Evolutionary conservation across 2,329 filamentous ascomycete genomes (phyloP).

Genomic region (Ophiostoma perfectum): DNA sequence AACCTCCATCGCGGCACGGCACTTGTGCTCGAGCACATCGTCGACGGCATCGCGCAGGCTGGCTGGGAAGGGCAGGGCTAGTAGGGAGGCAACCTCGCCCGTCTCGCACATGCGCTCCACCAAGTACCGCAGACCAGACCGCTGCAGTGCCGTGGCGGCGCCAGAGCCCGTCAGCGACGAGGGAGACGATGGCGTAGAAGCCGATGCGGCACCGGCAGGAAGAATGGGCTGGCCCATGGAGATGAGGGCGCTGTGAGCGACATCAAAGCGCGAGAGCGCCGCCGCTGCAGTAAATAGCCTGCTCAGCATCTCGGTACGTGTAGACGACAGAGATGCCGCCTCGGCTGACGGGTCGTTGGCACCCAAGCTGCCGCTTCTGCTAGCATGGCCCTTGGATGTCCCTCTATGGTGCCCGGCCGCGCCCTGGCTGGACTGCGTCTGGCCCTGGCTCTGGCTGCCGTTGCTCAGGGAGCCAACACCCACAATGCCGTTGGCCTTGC

Average conservation of each 20-base stretch:
- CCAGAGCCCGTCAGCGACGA: slow-evolving; percentile 37
- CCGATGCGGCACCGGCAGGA: not conserved
- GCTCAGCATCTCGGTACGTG: slow-evolving; percentile 66
- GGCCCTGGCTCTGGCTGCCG: not conserved
- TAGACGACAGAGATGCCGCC: slow-evolving; percentile 14
- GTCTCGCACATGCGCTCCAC: slow-evolving; percentile 64
- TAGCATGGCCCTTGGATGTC: slow-evolving; percentile 10
- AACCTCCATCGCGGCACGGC: slow-evolving; percentile 48
- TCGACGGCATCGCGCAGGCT: slow-evolving; percentile 75
- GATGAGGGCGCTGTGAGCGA: slow-evolving; percentile 73
- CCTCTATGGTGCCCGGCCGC: not conserved
- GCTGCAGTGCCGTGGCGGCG: slow-evolving; percentile 50
- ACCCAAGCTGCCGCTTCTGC: slow-evolving; percentile 16
- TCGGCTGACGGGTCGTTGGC: slow-evolving; percentile 16
- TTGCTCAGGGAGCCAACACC: slow-evolving; percentile 2
- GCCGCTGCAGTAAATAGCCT: slow-evolving; percentile 79
- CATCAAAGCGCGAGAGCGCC: slow-evolving; percentile 71
- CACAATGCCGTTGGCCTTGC: slow-evolving; percentile 14
- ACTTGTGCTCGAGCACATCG: slow-evolving; percentile 66
- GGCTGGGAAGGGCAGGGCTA: slow-evolving; percentile 66
- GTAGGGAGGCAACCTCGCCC: slow-evolving; percentile 60
- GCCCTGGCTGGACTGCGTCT: not conserved
- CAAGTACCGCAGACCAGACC: slow-evolving; percentile 64
- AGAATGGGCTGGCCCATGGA: slow-evolving; percentile 49
- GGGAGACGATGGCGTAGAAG: slow-evolving; percentile 45